A percentile compares a stretch with the other conserved stretches of the same genome.
Evolutionary conservation across 2,329 filamentous ascomycete species (phyloP).

Genomic region (Colletotrichum echinochloae): DNA sequence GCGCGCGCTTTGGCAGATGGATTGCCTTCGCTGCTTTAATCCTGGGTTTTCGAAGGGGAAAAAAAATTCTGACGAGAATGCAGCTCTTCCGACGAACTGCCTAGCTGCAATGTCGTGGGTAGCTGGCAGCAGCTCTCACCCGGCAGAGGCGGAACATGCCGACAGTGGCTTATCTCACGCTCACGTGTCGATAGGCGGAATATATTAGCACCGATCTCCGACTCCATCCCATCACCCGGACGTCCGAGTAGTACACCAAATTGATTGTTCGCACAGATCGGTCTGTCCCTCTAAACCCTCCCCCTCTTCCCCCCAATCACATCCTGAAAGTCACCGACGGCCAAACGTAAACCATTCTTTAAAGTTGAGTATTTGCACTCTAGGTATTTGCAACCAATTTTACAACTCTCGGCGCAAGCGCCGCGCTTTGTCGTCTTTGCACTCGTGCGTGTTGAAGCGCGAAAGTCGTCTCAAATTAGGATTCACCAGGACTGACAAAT

Average conservation of each 20-base stretch:
- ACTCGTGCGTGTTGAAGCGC: slow-evolving; percentile 20
- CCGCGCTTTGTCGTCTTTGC: slow-evolving; percentile 28
- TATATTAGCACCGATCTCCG: slow-evolving; percentile 18
- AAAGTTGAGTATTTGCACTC: slow-evolving; percentile 10
- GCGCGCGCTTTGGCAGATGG: slow-evolving; percentile 21
- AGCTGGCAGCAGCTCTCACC: slow-evolving; percentile 1
- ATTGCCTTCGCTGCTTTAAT: slow-evolving; percentile 16
- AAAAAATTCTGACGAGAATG: slow-evolving; percentile 39
- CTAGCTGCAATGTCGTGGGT: slow-evolving; percentile 23
- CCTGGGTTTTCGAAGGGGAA: neutral
- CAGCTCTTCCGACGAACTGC: slow-evolving; percentile 34
- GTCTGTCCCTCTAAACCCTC: slow-evolving; percentile 19
- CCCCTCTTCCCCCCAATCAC: too few relatives aligned
- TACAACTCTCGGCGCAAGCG: slow-evolving; percentile 6
- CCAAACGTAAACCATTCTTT: neutral
- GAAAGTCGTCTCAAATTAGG: neutral
- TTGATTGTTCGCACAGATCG: slow-evolving; percentile 11
- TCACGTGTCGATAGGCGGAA: slow-evolving; percentile 16
- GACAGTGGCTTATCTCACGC: neutral
- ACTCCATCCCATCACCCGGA: slow-evolving; percentile 5
- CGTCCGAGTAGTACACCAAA: slow-evolving; percentile 1
- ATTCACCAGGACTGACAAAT: slow-evolving; percentile 1
- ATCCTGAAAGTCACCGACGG: neutral
- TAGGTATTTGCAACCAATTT: slow-evolving; percentile 3
- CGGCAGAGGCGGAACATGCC: slow-evolving; percentile 23